phyloP scores from a whole-genome alignment of 1,139 yeast species.

The Pichia sp. region DNA sequence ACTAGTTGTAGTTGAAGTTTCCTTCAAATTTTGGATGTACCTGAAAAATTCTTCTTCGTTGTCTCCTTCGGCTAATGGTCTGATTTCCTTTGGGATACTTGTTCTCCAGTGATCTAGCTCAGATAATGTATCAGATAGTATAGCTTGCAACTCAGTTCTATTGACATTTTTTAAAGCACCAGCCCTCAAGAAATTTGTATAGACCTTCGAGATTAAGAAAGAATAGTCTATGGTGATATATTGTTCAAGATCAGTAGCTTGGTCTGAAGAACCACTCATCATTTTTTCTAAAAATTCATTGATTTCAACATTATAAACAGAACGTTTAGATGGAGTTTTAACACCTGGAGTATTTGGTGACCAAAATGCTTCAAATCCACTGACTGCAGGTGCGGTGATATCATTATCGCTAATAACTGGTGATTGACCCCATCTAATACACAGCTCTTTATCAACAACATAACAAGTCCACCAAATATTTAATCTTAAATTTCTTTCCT shows the following conservation, averaged over 20 bases:
- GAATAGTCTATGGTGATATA: constrained; percentile 25
- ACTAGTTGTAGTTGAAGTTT: neutral
- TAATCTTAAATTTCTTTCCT: constrained; percentile 41
- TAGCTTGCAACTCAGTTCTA: constrained; percentile 16
- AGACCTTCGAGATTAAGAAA: constrained; percentile 25
- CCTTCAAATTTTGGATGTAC: constrained; percentile 9
- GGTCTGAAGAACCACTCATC: neutral
- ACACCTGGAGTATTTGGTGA: constrained; percentile 10
- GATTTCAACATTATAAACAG: constrained; percentile 9
- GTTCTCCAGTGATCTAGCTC: constrained; percentile 30
- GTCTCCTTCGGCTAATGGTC: constrained; percentile 17
- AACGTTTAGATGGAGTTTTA: constrained; percentile 6
- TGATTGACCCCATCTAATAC: constrained; percentile 59
- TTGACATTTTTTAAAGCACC: constrained; percentile 24
- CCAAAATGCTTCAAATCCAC: constrained; percentile 26
- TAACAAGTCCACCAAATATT: constrained; percentile 59
- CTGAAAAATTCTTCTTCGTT: constrained; percentile 15
- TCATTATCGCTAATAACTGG: constrained; percentile 55
- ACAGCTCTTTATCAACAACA: constrained; percentile 50
- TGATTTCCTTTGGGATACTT: constrained; percentile 25
- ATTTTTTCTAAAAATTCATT: constrained; percentile 10
- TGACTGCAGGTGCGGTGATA: constrained; percentile 36
- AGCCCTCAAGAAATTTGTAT: constrained; percentile 28
- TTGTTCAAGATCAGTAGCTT: constrained; percentile 13
- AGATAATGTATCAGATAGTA: constrained; percentile 16